These are phyloP conservation scores for Phytophthora sansomeana DNA, from an alignment of 352 stramenopile species.

Conservation along the genomic window DNA sequence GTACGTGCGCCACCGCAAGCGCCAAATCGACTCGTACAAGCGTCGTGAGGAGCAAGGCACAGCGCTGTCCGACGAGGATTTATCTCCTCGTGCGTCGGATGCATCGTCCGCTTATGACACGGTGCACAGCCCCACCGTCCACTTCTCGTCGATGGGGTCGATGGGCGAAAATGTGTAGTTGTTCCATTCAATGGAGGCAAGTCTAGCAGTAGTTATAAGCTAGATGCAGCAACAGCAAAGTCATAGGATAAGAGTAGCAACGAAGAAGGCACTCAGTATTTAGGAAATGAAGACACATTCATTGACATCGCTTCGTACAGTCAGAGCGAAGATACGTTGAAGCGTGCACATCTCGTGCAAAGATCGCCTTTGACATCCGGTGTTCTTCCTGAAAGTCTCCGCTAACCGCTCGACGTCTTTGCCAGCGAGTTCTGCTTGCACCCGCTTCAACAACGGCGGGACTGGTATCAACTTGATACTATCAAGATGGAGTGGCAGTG, in stretches of 20 bases:
- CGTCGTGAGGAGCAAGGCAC: slow-evolving; percentile 21
- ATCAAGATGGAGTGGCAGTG: slow-evolving; percentile 21
- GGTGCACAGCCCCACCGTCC: slow-evolving; percentile 14
- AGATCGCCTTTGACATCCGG: slow-evolving; percentile 18
- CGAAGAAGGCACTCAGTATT: slow-evolving; percentile 8
- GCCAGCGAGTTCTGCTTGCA: slow-evolving; percentile 8
- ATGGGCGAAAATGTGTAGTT: background rate
- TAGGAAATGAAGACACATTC: slow-evolving; percentile 13
- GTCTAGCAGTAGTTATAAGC: slow-evolving; percentile 28
- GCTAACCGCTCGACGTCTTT: slow-evolving; percentile 10
- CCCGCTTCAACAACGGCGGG: slow-evolving; percentile 9
- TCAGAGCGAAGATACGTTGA: slow-evolving; percentile 3
- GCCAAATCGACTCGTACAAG: slow-evolving; percentile 27
- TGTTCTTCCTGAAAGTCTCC: slow-evolving; percentile 30
- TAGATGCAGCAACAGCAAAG: slow-evolving; percentile 6
- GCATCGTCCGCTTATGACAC: slow-evolving; percentile 13
- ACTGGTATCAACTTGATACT: too few relatives aligned
- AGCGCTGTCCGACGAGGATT: slow-evolving; percentile 12
- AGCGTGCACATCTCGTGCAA: slow-evolving; percentile 18
- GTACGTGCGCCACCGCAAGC: slow-evolving; percentile 27
- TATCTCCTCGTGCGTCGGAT: slow-evolving; percentile 11
- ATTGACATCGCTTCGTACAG: background rate
- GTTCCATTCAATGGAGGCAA: background rate
- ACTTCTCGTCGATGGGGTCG: slow-evolving; percentile 18
- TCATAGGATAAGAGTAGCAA: background rate